phyloP scores from a whole-genome alignment of 1,284 basidiomycete species.

The Heterobasidion irregulare region DNA sequence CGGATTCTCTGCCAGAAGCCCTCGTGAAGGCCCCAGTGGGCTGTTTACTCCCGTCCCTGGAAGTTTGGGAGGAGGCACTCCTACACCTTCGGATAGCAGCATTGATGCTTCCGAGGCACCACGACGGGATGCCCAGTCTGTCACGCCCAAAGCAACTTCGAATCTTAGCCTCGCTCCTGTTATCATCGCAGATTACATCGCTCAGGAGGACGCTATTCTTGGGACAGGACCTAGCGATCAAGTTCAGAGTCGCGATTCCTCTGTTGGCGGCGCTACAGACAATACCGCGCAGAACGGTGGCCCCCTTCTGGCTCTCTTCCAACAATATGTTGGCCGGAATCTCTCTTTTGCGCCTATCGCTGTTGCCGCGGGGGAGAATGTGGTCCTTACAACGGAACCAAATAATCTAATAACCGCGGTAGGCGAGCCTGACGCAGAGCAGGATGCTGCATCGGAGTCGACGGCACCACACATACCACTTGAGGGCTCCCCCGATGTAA shows the following conservation, averaged over 20 bases:
- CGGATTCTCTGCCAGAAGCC: background rate
- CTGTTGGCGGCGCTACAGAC: too few relatives aligned
- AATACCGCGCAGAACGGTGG: too few relatives aligned
- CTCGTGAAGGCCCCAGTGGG: conserved; percentile 3
- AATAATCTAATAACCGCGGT: too few relatives aligned
- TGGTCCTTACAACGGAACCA: too few relatives aligned
- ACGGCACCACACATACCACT: background rate
- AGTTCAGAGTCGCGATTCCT: too few relatives aligned
- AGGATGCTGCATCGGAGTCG: background rate
- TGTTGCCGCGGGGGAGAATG: too few relatives aligned
- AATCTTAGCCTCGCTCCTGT: background rate
- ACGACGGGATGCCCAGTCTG: background rate
- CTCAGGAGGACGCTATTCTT: background rate
- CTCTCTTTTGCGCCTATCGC: too few relatives aligned
- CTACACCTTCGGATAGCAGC: conserved; percentile 4
- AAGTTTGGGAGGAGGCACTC: conserved; percentile 7
- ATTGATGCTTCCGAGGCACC: background rate
- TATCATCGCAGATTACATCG: background rate
- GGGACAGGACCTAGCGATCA: background rate
- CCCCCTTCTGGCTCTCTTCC: too few relatives aligned
- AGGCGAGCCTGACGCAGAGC: too few relatives aligned
- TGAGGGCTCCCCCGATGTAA: background rate
- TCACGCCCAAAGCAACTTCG: background rate
- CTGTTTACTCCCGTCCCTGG: conserved; percentile 11
- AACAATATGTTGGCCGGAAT: too few relatives aligned